phyloP scores from a whole-genome alignment of 352 stramenopile genomes.

The Phytophthora litchii region DNA sequence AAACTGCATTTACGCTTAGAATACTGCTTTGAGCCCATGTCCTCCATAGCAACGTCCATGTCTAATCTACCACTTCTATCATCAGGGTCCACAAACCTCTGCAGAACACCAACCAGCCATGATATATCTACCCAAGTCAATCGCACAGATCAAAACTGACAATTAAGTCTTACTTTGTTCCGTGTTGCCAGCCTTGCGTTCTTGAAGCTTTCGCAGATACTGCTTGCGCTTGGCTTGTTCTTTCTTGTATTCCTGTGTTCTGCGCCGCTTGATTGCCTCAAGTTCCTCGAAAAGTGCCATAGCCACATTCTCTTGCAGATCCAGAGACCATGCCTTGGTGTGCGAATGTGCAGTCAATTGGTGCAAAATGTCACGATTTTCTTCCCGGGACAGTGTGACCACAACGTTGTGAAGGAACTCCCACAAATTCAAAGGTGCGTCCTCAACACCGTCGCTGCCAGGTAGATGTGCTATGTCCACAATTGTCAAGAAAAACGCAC shows the following conservation, averaged over 20 bases:
- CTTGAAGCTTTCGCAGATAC: slow-evolving; percentile 36
- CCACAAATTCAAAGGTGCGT: slow-evolving; percentile 47
- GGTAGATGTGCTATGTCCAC: slow-evolving; percentile 53
- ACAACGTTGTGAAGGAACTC: slow-evolving; percentile 52
- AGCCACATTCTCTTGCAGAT: slow-evolving; percentile 56
- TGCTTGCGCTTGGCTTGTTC: slow-evolving; percentile 38
- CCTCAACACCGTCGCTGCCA: slow-evolving; percentile 16
- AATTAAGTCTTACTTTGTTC: slow-evolving; percentile 22
- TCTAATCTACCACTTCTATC: too few species aligned
- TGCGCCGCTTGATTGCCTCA: slow-evolving; percentile 31
- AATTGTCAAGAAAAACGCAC: slow-evolving; percentile 65
- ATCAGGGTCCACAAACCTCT: too few species aligned
- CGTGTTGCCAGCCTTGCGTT: slow-evolving; percentile 22
- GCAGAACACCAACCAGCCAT: too few species aligned
- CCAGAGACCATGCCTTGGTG: slow-evolving; percentile 58
- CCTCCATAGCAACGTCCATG: too few species aligned
- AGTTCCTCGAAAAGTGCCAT: slow-evolving; percentile 41
- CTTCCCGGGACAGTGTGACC: slow-evolving; percentile 29
- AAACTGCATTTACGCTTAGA: too few species aligned
- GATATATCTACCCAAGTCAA: too few species aligned
- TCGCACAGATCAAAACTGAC: background rate
- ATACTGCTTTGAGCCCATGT: too few species aligned
- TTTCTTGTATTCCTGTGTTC: slow-evolving; percentile 37
- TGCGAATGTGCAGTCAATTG: slow-evolving; percentile 53
- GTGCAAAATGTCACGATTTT: slow-evolving; percentile 59